Conservation (phyloP, 2,329 filamentous ascomycete species). For the Fusarium buharicum region DNA sequence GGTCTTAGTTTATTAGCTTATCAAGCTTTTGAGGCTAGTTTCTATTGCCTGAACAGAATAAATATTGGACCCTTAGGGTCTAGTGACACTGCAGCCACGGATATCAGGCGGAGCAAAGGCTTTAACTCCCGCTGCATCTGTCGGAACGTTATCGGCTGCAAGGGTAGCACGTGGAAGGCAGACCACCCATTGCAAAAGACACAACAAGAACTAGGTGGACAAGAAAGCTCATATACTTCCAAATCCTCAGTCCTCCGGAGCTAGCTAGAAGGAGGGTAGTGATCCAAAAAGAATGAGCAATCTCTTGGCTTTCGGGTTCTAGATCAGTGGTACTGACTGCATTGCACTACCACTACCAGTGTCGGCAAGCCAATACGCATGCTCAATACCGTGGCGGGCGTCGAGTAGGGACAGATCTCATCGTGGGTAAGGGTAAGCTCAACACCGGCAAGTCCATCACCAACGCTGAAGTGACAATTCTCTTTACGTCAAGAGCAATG, state of each 20-base stretch:
- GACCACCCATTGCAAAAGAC: no score
- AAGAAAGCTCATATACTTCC: background rate
- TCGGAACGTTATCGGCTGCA: slow-evolving; percentile 50
- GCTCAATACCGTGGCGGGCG: slow-evolving; percentile 44
- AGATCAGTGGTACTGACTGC: slow-evolving; percentile 53
- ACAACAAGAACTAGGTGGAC: background rate
- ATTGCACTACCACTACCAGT: no score
- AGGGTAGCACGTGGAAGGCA: background rate
- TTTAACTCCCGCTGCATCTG: slow-evolving; percentile 55
- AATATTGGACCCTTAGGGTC: no score
- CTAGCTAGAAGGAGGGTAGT: background rate
- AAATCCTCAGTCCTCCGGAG: no score
- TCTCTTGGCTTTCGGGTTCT: background rate
- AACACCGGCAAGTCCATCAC: slow-evolving; percentile 41
- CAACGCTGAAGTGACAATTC: slow-evolving; percentile 36
- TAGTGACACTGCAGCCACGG: no score
- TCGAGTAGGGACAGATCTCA: slow-evolving; percentile 55
- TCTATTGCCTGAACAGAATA: no score
- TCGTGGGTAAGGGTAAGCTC: slow-evolving; percentile 53
- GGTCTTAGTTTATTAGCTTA: no score
- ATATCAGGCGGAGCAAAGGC: no score
- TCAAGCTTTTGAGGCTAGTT: no score
- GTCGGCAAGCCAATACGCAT: slow-evolving; percentile 49
- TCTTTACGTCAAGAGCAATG: slow-evolving; percentile 16
- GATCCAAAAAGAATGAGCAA: no score